Conservation (phyloP, 441 rosid genomes). For the Bruguiera hainesii region DNA sequence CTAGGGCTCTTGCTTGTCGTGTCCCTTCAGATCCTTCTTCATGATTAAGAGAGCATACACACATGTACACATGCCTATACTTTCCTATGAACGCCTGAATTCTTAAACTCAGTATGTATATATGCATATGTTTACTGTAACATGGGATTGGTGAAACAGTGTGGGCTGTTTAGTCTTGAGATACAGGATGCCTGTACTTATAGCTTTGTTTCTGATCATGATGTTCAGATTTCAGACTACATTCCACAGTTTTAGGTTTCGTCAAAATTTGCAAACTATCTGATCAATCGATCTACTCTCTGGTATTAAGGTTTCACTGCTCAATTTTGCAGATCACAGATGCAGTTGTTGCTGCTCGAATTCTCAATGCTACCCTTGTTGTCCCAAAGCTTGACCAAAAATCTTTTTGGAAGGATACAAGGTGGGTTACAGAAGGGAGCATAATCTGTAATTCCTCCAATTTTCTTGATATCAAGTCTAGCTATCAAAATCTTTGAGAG, state of each 20-base stretch:
- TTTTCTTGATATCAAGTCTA: not conserved
- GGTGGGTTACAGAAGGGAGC: slow-evolving; percentile 41
- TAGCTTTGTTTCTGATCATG: not conserved
- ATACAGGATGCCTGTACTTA: not conserved
- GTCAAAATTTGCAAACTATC: not conserved
- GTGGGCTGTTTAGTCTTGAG: not conserved
- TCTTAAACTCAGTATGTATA: no score
- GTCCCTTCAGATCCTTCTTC: no score
- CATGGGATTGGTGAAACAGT: no score
- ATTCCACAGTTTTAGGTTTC: not conserved
- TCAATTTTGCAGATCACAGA: slow-evolving; percentile 67
- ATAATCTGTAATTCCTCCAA: slow-evolving; percentile 13
- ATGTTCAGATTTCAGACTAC: not conserved
- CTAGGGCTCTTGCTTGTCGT: no score
- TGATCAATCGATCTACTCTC: not conserved
- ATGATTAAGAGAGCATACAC: no score
- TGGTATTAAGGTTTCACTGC: slow-evolving; percentile 16
- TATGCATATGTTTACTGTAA: no score
- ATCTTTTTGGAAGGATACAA: slow-evolving; percentile 96
- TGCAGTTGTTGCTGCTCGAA: slow-evolving; percentile 96
- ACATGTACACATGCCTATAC: no score
- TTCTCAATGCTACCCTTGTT: slow-evolving; percentile 90
- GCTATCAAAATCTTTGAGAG: not conserved
- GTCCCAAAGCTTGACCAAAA: slow-evolving; percentile 94
- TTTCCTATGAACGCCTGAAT: no score